Conservation (phyloP, 495 filamentous ascomycete species). For the Aspergillus hancockii region DNA sequence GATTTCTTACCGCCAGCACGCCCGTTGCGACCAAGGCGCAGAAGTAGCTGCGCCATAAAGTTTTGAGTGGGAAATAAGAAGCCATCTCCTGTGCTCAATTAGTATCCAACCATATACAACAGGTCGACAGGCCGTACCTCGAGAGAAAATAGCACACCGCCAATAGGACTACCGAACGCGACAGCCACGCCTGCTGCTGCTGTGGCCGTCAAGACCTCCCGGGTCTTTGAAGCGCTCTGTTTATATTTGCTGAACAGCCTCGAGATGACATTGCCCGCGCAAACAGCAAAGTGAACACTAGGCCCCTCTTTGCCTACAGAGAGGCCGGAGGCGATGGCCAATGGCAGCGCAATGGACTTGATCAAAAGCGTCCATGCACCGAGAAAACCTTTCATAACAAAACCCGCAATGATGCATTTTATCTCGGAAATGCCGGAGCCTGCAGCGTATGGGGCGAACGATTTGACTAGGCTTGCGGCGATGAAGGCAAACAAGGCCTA, state of each 20-base stretch:
- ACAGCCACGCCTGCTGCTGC: conserved; percentile 95
- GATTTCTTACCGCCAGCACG: conserved; percentile 67
- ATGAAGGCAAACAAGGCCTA: conserved; percentile 80
- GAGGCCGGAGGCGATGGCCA: conserved; percentile 92
- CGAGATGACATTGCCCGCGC: conserved; percentile 95
- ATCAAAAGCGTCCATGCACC: conserved; percentile 91
- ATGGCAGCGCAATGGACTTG: conserved; percentile 87
- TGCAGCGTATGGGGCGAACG: conserved; percentile 93
- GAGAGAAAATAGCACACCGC: conserved; percentile 92
- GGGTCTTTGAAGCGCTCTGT: conserved; percentile 88
- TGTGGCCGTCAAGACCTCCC: conserved; percentile 92
- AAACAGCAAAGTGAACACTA: conserved; percentile 97
- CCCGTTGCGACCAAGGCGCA: conserved; percentile 96
- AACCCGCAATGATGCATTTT: conserved; percentile 99
- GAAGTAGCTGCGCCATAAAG: conserved; percentile 97
- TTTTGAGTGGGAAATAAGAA: conserved; percentile 96
- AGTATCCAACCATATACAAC: conserved; percentile 10
- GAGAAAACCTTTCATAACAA: conserved; percentile 98
- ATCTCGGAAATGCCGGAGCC: conserved; percentile 98
- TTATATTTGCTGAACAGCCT: conserved; percentile 91
- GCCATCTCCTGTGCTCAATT: conserved; percentile 74
- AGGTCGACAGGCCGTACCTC: conserved; percentile 53
- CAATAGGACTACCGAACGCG: conserved; percentile 96
- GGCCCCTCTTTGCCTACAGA: conserved; percentile 98
- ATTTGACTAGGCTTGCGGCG: conserved; percentile 83